phyloP scores from a whole-genome alignment of 768 basidiomycete genomes.

The Boletus subparvulus region DNA sequence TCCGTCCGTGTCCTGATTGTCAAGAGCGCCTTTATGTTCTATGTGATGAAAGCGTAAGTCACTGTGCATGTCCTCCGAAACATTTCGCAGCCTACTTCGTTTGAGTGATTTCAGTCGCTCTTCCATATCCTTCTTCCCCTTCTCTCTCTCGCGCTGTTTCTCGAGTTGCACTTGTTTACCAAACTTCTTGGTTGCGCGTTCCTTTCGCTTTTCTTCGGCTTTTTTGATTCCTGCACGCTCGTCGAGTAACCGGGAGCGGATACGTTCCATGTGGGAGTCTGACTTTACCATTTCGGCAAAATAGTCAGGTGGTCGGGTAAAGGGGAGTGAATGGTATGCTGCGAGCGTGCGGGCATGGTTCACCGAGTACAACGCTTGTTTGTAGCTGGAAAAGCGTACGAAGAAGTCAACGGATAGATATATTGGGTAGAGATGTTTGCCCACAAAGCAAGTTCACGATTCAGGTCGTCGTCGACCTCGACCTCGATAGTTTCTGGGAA shows the following conservation, averaged over 20 bases:
- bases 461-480: constrained; percentile 84
- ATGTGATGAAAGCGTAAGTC: constrained; percentile 1
- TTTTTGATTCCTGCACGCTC: constrained; percentile 88
- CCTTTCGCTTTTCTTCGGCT: constrained; percentile 85
- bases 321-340: constrained; percentile 75
- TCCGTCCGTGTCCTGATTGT: constrained; percentile 53
- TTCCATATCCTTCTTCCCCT: constrained; percentile 88
- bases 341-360: constrained; percentile 74
- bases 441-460: constrained; percentile 94
- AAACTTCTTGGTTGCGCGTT: constrained; percentile 95
- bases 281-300: constrained; percentile 99
- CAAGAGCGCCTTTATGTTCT: constrained; percentile 86
- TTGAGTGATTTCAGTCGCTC: constrained; percentile 85
- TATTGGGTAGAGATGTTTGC: constrained; percentile 21
- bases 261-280: constrained; percentile 96
- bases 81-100: constrained; percentile 55
- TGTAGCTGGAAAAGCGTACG: constrained; percentile 64
- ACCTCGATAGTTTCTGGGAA: constrained; percentile 74
- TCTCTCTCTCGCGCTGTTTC: constrained; percentile 87
- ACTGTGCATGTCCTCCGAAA: not conserved
- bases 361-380: constrained; percentile 88
- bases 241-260: constrained; percentile 86
- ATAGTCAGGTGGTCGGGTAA: constrained; percentile 90
- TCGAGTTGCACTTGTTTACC: constrained; percentile 97
- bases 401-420: not conserved